Base-by-base conservation (phyloP, 805 yeast species). In the Ogataea ganodermae region DNA sequence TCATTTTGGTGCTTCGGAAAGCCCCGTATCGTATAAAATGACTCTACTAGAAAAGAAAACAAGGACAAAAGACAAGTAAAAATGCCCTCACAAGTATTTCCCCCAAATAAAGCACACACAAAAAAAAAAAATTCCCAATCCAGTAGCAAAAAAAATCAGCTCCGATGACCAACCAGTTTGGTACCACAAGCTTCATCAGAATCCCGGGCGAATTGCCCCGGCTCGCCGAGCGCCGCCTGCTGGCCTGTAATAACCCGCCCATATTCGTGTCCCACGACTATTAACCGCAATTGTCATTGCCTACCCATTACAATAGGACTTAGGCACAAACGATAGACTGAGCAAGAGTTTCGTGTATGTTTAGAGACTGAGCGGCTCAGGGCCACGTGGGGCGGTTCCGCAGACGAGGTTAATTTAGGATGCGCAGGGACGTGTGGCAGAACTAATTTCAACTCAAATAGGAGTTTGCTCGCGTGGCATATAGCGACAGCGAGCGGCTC, bases 381-480 rank as follows among this genome's bases (percentile, higher is more conserved):
- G 42, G 36, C 45, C 51, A 48, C 51, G 51, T 48, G 51, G 48
- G 45, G 32, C 21, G 35, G 17, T 31, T 12, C 14, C 27, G 42
- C 48, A 39, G 48, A 35, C 47, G 46, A 44, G 42, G 13, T 35
- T 35, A 35, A 13, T 35, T 12, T 22, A 6, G 13, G 4, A 21
- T 35, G 39, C 39, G 22, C 22, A 17, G 10, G 18, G 20, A 18
- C 14, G 41, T n/a, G 41, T 37, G 41, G 41, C 30, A 6, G 12
- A 22, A 16, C 12, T n/a, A 37, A 14, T n/a, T 37, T 26, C 31
- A n/a, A 37, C 41, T 23, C 8, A 26, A 16, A 22, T 14, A 9
- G 41, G 41, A 12, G 31, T 10, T 16, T 37, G 41, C 30, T 37
- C 41, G 41, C 16, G 41, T 37, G 41, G 37, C n/a, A 22, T 22